A percentile compares a stretch with the other conserved stretches of the same genome.
Evolutionary conservation across 345 rosid species (phyloP).

Genomic region (Pelargonium nanum): DNA sequence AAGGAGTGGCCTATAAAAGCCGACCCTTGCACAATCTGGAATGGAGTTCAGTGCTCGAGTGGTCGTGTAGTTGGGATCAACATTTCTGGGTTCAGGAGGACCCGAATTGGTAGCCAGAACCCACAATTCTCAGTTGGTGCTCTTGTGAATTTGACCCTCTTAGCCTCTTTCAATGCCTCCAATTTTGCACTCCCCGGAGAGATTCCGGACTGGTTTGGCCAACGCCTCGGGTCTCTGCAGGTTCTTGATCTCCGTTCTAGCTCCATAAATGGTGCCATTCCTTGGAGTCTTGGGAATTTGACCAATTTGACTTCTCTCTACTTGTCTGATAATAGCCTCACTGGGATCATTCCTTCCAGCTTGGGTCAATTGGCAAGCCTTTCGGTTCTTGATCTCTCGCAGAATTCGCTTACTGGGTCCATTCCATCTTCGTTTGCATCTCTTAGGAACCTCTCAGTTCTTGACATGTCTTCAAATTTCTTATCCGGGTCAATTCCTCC

Average conservation of each 20-base stretch:
- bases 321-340: conserved; percentile 49
- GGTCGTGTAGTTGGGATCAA: conserved; percentile 62
- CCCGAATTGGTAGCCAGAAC: conserved; percentile 60
- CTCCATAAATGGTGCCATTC: conserved; percentile 47
- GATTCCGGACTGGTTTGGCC: conserved; percentile 77
- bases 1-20: conserved; percentile 86
- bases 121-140: conserved; percentile 72
- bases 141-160: conserved; percentile 50
- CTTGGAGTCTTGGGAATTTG: conserved; percentile 57
- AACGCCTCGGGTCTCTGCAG: conserved; percentile 36
- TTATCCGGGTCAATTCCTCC: conserved; percentile 57
- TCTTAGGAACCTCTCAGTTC: conserved; percentile 40
- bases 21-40: conserved; percentile 72
- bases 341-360: conserved; percentile 51
- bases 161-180: conserved; percentile 72
- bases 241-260: conserved; percentile 87
- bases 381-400: conserved; percentile 54
- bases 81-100: conserved; percentile 81
- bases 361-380: conserved; percentile 50
- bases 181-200: conserved; percentile 60
- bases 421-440: conserved; percentile 59
- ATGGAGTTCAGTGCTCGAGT: conserved; percentile 49
- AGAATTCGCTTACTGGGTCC: conserved; percentile 48
- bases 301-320: conserved; percentile 47
- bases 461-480: conserved; percentile 69